Evolutionary conservation across 2,329 filamentous ascomycete species (phyloP).

Genomic region (Curvularia spicifera): DNA sequence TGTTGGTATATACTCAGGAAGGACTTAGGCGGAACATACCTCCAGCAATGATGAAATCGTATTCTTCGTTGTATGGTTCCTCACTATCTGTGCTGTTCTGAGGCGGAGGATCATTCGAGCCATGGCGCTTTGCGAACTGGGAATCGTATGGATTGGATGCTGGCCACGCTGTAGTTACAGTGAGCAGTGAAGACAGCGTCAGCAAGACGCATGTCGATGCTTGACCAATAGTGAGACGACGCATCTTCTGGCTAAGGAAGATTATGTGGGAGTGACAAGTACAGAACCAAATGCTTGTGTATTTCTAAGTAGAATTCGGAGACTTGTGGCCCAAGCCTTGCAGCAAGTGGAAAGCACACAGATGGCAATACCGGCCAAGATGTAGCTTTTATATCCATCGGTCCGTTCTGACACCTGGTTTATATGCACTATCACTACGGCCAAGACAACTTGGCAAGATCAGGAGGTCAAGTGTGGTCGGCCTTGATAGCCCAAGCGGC

Average conservation of each 20-base stretch:
- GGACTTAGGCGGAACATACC: conserved; percentile 13
- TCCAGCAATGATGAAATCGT: conserved; percentile 29
- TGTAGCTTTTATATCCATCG: conserved; percentile 5
- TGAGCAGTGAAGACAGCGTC: conserved; percentile 13
- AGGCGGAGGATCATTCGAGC: conserved; percentile 13
- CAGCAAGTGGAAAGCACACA: background rate
- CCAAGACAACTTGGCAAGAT: conserved; percentile 4
- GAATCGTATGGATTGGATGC: conserved; percentile 24
- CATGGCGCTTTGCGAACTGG: conserved; percentile 20
- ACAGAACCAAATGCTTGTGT: background rate
- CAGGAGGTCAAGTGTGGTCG: background rate
- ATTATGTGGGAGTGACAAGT: background rate
- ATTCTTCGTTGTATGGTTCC: conserved; percentile 25
- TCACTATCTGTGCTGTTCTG: conserved; percentile 11
- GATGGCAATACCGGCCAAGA: background rate
- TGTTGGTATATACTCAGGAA: background rate
- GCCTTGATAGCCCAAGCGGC: background rate
- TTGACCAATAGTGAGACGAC: conserved; percentile 9
- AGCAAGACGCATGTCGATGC: conserved; percentile 14
- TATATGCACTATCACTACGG: background rate
- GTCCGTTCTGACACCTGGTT: background rate
- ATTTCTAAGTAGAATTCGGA: background rate
- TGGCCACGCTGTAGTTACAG: conserved; percentile 21
- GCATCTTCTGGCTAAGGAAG: conserved; percentile 2
- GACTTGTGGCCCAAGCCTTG: no score